A percentile compares a stretch with the other conserved stretches of the same genome.
Evolutionary conservation across 371 early-diverging fungal species (phyloP).

Genomic region (Circinella umbellata): DNA sequence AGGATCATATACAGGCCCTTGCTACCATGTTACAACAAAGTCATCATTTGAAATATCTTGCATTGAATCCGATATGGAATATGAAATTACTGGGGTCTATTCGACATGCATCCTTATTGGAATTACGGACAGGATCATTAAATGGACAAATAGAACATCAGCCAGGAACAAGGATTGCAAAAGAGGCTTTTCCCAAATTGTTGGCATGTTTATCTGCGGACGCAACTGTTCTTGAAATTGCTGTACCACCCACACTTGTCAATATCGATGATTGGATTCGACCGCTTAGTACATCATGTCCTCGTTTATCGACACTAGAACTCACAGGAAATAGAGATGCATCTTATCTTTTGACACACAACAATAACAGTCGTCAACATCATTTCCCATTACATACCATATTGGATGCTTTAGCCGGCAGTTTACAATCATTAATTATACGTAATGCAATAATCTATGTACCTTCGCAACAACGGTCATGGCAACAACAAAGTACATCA

Average conservation of each 20-base stretch:
- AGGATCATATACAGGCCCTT: background rate
- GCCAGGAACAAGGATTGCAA: background rate
- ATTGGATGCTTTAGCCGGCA: background rate
- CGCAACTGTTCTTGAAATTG: slow-evolving; percentile 4
- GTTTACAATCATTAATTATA: background rate
- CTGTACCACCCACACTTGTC: slow-evolving; percentile 1
- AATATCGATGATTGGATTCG: background rate
- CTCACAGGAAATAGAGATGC: slow-evolving; percentile 6
- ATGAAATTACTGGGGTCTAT: background rate
- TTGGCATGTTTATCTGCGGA: background rate
- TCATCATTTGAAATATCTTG: background rate
- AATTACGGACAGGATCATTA: slow-evolving; percentile 3
- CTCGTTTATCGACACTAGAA: slow-evolving; percentile 2
- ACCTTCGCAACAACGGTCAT: background rate
- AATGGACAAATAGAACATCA: background rate
- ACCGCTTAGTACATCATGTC: background rate
- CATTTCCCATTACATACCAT: slow-evolving; percentile 1
- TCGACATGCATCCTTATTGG: background rate
- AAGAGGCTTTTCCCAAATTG: background rate
- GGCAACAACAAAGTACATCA: background rate
- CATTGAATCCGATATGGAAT: slow-evolving; percentile 5
- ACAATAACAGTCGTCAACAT: background rate
- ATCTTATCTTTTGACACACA: background rate
- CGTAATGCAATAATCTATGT: slow-evolving; percentile 1
- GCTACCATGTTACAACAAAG: slow-evolving; percentile 1